phyloP scores from a whole-genome alignment of 2,329 filamentous ascomycete species.

The Claviceps sp. region DNA sequence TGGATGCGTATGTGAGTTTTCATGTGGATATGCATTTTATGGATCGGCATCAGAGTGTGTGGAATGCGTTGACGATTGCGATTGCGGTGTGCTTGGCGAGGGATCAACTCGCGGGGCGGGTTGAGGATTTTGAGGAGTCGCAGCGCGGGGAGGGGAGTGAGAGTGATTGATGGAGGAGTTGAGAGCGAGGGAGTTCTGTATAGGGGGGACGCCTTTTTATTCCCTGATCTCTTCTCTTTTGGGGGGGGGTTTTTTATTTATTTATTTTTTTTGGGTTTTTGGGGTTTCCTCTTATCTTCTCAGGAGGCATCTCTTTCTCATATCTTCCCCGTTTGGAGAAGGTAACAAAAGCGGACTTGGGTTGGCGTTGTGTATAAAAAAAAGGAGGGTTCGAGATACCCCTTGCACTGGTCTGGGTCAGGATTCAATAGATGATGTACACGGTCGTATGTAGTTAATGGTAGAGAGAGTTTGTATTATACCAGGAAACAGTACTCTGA shows the following conservation, averaged over 20 bases:
- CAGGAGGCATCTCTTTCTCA: neutral
- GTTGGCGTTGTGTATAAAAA: neutral
- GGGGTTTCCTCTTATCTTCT: neutral
- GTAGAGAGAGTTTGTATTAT: too few species aligned
- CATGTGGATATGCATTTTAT: constrained; percentile 28
- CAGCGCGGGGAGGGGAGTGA: constrained; percentile 21
- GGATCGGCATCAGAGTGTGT: constrained; percentile 26
- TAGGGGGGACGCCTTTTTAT: neutral
- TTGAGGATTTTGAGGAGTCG: constrained; percentile 22
- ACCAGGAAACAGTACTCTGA: too few species aligned
- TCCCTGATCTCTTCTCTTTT: neutral
- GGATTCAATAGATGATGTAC: neutral
- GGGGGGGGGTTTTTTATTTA: too few species aligned
- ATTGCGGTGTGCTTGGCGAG: constrained; percentile 26
- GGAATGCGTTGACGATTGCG: constrained; percentile 31
- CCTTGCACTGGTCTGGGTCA: neutral
- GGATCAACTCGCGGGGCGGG: constrained; percentile 23
- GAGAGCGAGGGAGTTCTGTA: constrained; percentile 2
- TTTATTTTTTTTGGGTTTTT: too few species aligned
- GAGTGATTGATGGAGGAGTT: constrained; percentile 17
- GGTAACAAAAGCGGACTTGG: neutral
- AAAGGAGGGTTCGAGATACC: neutral
- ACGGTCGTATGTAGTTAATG: too few species aligned
- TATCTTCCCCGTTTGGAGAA: neutral
- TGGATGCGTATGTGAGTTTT: constrained; percentile 25